These are phyloP conservation scores for Geotrichum restrictum DNA, from an alignment of 1,139 yeast genomes.

Conservation along the genomic window DNA sequence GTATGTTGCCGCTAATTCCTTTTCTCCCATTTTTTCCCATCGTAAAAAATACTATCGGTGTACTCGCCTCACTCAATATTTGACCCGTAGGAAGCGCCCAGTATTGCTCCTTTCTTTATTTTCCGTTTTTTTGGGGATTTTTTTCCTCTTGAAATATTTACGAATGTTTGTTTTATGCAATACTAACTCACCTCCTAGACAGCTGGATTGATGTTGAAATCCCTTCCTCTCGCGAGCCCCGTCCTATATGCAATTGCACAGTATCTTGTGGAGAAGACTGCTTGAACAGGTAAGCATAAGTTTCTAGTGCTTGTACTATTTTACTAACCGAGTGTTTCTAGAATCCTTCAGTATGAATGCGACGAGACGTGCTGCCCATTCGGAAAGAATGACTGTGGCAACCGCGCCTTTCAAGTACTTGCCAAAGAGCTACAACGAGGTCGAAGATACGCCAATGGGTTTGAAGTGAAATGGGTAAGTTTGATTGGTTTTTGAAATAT, in stretches of 20 bases:
- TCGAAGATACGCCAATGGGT: slow-evolving; percentile 35
- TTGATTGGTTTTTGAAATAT: background rate
- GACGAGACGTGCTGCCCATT: slow-evolving; percentile 37
- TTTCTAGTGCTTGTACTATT: background rate
- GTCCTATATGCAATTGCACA: slow-evolving; percentile 35
- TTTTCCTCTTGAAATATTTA: background rate
- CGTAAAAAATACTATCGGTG: background rate
- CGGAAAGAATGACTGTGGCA: slow-evolving; percentile 40
- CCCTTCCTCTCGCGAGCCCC: slow-evolving; percentile 25
- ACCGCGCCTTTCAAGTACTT: slow-evolving; percentile 36
- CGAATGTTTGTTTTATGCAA: background rate
- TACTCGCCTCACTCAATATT: too few relatives aligned
- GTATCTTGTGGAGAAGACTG: slow-evolving; percentile 39
- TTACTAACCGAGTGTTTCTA: slow-evolving; percentile 17
- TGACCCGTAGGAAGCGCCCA: too few relatives aligned
- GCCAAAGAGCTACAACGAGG: slow-evolving; percentile 26
- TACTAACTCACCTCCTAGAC: slow-evolving; percentile 20
- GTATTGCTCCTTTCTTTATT: too few relatives aligned
- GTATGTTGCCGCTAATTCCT: slow-evolving; percentile 21
- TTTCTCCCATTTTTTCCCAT: too few relatives aligned
- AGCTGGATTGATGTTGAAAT: slow-evolving; percentile 31
- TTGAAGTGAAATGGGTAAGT: slow-evolving; percentile 35
- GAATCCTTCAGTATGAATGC: slow-evolving; percentile 40
- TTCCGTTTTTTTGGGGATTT: background rate
- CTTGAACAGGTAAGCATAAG: slow-evolving; percentile 30